Evolutionary conservation across 192 early-diverging fungal species (phyloP), one percentile per base, ranked within the genome.

Genomic region (Jimgerdemannia flammicorona): DNA sequence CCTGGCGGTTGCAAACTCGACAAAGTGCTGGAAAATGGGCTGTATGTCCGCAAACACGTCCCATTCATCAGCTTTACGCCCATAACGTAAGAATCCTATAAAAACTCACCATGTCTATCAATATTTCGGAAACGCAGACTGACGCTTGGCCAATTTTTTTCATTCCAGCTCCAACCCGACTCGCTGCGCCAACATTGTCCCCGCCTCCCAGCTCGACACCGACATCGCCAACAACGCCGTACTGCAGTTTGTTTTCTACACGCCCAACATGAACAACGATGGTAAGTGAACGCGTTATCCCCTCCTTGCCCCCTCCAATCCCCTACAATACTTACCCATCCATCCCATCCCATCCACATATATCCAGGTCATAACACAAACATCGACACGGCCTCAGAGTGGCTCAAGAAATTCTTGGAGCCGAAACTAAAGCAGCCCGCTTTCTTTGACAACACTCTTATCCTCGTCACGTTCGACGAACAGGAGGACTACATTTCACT

Each of bases 41-140:
- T 85, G 14, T 90, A 90, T 81, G 74, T 78, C 70, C 81, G 92
- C 71, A 93, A 92, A 79, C 92, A 93, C 85, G 89, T 89, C 81
- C 92, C 92, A 1, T 91, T 93, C 77, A 82, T 90, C 63, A 81
- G 78, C 49, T 87, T 87, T 74, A 86, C 72, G 44, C 72, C 73
- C 66, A 87, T 93, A 64, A 64, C 6, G 49, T 54, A 54, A 11
- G 11, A n/a, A n/a, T n/a, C n/a, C n/a, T n/a, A n/a, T n/a, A n/a
- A n/a, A n/a, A n/a, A n/a, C n/a, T n/a, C n/a, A n/a, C n/a, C n/a
- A n/a, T n/a, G n/a, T n/a, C n/a, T n/a, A n/a, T n/a, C n/a, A n/a
- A n/a, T n/a, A n/a, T n/a, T n/a, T n/a, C n/a, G n/a, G n/a, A n/a
- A n/a, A n/a, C n/a, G n/a, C n/a, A n/a, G n/a, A n/a, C n/a, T n/a